These are phyloP conservation scores for Tolypocladium endophyticum DNA, from an alignment of 2,329 filamentous ascomycete genomes.

Conservation along the genomic window DNA sequence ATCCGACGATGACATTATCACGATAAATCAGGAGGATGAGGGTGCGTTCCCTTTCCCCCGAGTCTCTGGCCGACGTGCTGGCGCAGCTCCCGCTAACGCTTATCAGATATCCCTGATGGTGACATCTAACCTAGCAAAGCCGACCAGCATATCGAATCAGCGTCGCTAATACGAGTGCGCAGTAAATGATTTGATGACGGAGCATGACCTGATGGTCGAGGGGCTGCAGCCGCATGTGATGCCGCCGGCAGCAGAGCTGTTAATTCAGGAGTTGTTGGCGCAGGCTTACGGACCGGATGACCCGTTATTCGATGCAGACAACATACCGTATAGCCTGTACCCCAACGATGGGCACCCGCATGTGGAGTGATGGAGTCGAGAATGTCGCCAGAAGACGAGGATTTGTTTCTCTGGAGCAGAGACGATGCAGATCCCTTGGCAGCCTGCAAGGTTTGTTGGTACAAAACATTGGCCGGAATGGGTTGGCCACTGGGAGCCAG, in stretches of 20 bases:
- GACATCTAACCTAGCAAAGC: background rate
- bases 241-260: constrained; percentile 11
- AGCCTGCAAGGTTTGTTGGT: no score
- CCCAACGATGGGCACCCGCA: no score
- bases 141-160: background rate
- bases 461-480: background rate
- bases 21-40: background rate
- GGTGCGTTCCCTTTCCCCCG: background rate
- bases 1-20: background rate
- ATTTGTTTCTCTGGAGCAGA: background rate
- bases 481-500: background rate
- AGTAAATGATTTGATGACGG: background rate
- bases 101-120: background rate
- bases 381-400: no score
- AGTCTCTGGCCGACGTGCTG: background rate
- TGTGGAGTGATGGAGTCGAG: no score
- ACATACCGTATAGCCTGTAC: background rate
- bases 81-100: background rate
- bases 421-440: background rate
- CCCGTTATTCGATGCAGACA: background rate
- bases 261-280: constrained; percentile 12
- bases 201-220: background rate
- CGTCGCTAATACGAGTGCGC: background rate
- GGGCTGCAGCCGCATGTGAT: constrained; percentile 6
- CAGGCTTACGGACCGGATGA: constrained; percentile 2